phyloP scores from a whole-genome alignment of 148 eudicot species.

The Dysphania ambrosioides region DNA sequence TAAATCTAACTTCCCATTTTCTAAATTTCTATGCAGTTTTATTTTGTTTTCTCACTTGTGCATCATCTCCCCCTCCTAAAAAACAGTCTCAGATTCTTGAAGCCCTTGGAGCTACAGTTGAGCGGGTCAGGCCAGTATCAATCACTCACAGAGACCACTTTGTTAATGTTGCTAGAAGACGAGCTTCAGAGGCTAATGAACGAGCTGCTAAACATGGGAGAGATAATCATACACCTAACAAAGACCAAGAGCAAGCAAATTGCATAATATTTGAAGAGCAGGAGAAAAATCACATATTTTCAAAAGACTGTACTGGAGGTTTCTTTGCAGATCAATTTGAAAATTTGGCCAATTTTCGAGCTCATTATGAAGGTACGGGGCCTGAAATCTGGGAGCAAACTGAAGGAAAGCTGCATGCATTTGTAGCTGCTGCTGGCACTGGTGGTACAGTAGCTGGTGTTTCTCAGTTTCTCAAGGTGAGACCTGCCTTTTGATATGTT shows the following conservation, averaged over 20 bases:
- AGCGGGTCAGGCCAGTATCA: slow-evolving; percentile 97
- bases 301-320: slow-evolving; percentile 71
- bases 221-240: slow-evolving; percentile 17
- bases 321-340: slow-evolving; percentile 97
- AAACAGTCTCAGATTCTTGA: slow-evolving; percentile 85
- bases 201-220: slow-evolving; percentile 37
- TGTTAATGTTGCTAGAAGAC: slow-evolving; percentile 86
- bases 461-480: slow-evolving; percentile 80
- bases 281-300: slow-evolving; percentile 33
- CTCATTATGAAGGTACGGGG: slow-evolving; percentile 92
- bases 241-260: slow-evolving; percentile 30
- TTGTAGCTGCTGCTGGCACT: slow-evolving; percentile 94
- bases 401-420: slow-evolving; percentile 71
- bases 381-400: slow-evolving; percentile 97
- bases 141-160: slow-evolving; percentile 91
- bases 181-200: slow-evolving; percentile 83
- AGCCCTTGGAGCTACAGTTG: slow-evolving; percentile 95
- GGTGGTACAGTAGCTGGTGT: slow-evolving; percentile 96
- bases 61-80: not conserved
- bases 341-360: slow-evolving; percentile 83
- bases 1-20: not conserved
- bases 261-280: slow-evolving; percentile 30
- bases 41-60: slow-evolving; percentile 11
- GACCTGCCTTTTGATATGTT: slow-evolving; percentile 1
- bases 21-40: not conserved